phyloP scores from a whole-genome alignment of 352 stramenopile species.

The Pythium monospermum region DNA sequence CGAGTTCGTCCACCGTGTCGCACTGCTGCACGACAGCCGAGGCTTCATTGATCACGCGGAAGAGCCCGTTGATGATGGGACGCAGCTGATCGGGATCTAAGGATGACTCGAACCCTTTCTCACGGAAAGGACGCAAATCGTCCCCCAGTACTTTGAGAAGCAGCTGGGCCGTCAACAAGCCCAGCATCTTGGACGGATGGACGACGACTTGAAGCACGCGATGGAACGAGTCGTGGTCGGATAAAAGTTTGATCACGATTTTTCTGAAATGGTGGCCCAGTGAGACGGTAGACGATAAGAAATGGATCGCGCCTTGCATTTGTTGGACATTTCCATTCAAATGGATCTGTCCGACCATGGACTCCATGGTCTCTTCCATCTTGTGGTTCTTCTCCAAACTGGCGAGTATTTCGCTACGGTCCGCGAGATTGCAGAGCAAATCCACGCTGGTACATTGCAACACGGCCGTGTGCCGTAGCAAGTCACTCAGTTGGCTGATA shows the following conservation, averaged over 20 bases:
- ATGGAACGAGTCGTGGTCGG: slow-evolving; percentile 57
- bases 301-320: slow-evolving; percentile 55
- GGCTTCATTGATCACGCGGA: slow-evolving; percentile 52
- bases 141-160: slow-evolving; percentile 60
- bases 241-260: slow-evolving; percentile 40
- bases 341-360: slow-evolving; percentile 51
- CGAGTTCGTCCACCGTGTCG: slow-evolving; percentile 37
- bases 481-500: slow-evolving; percentile 19
- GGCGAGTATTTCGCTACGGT: slow-evolving; percentile 47
- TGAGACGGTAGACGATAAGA: slow-evolving; percentile 42
- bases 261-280: slow-evolving; percentile 66
- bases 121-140: slow-evolving; percentile 41
- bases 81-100: slow-evolving; percentile 33
- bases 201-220: slow-evolving; percentile 62
- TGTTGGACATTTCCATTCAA: slow-evolving; percentile 59
- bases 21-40: slow-evolving; percentile 34
- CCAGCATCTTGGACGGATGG: slow-evolving; percentile 62
- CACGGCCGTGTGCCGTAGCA: slow-evolving; percentile 23
- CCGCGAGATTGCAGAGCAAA: slow-evolving; percentile 58
- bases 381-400: slow-evolving; percentile 50
- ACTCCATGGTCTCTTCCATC: slow-evolving; percentile 42
- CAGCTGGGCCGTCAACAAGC: slow-evolving; percentile 42
- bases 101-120: slow-evolving; percentile 34
- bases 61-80: slow-evolving; percentile 46
- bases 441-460: slow-evolving; percentile 61